Evolutionary conservation across 352 stramenopile species (phyloP).

Genomic region (Globisporangium cederbergense): DNA sequence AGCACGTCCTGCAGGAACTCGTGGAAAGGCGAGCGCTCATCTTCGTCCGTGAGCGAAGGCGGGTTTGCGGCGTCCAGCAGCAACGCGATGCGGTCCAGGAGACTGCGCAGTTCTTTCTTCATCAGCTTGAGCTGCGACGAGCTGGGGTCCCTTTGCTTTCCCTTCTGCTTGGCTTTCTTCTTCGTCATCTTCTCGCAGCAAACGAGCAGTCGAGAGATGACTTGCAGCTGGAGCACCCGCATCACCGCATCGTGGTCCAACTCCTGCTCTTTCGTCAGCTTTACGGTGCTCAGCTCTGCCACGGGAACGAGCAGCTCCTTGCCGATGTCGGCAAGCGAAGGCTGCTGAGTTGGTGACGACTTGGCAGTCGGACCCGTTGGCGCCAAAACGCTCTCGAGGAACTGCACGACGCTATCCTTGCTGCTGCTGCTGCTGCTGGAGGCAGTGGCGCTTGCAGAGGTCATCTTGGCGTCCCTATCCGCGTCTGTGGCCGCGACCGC

Average conservation of each 20-base stretch:
- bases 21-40: slow-evolving; percentile 73
- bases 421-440: not conserved
- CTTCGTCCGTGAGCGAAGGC: slow-evolving; percentile 53
- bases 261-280: slow-evolving; percentile 23
- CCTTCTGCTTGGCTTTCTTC: not conserved
- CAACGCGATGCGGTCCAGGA: slow-evolving; percentile 74
- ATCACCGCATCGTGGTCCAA: slow-evolving; percentile 37
- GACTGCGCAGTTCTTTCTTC: slow-evolving; percentile 61
- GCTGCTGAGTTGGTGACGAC: not conserved
- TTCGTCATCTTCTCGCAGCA: slow-evolving; percentile 29
- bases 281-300: slow-evolving; percentile 25
- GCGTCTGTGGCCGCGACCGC: not conserved
- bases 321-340: slow-evolving; percentile 19
- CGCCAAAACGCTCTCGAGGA: slow-evolving; percentile 11
- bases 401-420: slow-evolving; percentile 2
- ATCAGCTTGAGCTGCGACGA: slow-evolving; percentile 7
- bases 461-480: not conserved
- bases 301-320: slow-evolving; percentile 23
- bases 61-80: slow-evolving; percentile 69
- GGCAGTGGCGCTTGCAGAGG: not conserved
- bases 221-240: slow-evolving; percentile 58
- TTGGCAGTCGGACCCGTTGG: not conserved
- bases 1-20: slow-evolving; percentile 58
- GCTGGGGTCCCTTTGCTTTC: not conserved
- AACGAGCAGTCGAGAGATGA: slow-evolving; percentile 48